Base-by-base conservation (phyloP, 257 asterid genomes). In the Primulina huaijiensis region DNA sequence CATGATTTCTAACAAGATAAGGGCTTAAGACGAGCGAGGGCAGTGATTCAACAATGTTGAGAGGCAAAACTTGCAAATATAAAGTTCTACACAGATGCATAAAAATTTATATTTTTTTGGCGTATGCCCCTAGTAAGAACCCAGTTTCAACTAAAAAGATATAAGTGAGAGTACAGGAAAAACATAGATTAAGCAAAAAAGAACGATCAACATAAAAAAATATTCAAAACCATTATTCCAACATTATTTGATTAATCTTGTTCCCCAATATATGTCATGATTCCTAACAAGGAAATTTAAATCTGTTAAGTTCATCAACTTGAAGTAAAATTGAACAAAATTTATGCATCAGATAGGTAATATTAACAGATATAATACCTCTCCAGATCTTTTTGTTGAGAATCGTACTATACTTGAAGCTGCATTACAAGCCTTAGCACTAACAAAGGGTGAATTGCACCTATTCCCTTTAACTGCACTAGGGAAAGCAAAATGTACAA, bases 311-410 rank as follows among this genome's bases (percentile, higher is more conserved):
- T 27, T 27, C 30, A 27, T 27, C 30, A 27, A 27, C 30, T 2
- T 33, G 37, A 33, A 33, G 30, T 35, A 43, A 67, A 64, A 27
- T 6, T 35, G 8, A 19, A 17, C 11, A 23, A 17, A 63, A 58
- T n/a, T 60, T 29, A 56, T 2, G 25, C 63, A 7, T 1, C 58
- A 5, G 23, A 46, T 5, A 27, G 64, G n/a, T 5, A 0, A 46
- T 21, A 33, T 3, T 29, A 16, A 27, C 30, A 52, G 20, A 17
- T 27, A 63, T 12, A 20, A 50, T 85, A 91, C 97, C 96, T 91
- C 96, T 60, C 96, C 95, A 3, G 71, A 74, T 74, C 96, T 82
- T 79, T 84, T 89, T 33, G 97, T 91, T 0, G 95, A 91, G 80
- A 91, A 91, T 33, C 97, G 92, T 59, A 89, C 92, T 50, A 89